These are phyloP conservation scores for Naganishia sp. DNA, from an alignment of 1,284 basidiomycete genomes.

Conservation along the genomic window DNA sequence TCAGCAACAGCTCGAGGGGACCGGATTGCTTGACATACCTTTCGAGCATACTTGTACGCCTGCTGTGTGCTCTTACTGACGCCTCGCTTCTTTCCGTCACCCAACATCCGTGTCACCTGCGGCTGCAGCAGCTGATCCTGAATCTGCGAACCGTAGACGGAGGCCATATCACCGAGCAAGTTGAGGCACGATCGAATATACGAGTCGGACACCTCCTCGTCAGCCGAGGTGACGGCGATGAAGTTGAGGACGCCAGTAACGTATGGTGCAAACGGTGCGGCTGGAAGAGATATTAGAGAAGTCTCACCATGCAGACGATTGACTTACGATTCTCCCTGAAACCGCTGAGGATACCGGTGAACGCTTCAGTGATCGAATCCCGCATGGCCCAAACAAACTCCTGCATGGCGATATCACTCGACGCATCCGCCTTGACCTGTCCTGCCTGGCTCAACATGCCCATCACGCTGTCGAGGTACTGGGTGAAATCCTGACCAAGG, in stretches of 20 bases:
- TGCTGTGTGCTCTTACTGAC: conserved; percentile 56
- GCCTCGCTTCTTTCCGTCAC: conserved; percentile 59
- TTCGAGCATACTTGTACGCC: conserved; percentile 60
- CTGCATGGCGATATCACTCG: conserved; percentile 55
- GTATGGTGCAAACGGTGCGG: conserved; percentile 65
- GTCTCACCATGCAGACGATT: neutral
- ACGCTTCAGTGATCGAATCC: conserved; percentile 95
- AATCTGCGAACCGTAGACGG: conserved; percentile 68
- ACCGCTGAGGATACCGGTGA: conserved; percentile 89
- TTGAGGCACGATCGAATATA: conserved; percentile 76
- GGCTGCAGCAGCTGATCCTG: conserved; percentile 64
- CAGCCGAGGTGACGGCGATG: conserved; percentile 73
- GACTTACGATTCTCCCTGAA: conserved; percentile 74
- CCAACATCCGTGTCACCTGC: conserved; percentile 79
- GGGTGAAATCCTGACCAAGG: conserved; percentile 81
- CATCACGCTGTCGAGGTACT: conserved; percentile 89
- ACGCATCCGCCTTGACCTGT: conserved; percentile 77
- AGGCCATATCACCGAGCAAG: conserved; percentile 88
- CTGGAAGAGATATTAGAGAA: conserved; percentile 27
- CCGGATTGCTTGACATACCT: conserved; percentile 47
- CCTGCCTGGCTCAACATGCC: conserved; percentile 88
- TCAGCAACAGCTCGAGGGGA: neutral
- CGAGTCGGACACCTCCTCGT: conserved; percentile 76
- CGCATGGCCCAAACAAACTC: conserved; percentile 90
- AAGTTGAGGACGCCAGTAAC: conserved; percentile 77